Conservation (phyloP, 257 asterid genomes). For the Leptodermis oblonga region DNA sequence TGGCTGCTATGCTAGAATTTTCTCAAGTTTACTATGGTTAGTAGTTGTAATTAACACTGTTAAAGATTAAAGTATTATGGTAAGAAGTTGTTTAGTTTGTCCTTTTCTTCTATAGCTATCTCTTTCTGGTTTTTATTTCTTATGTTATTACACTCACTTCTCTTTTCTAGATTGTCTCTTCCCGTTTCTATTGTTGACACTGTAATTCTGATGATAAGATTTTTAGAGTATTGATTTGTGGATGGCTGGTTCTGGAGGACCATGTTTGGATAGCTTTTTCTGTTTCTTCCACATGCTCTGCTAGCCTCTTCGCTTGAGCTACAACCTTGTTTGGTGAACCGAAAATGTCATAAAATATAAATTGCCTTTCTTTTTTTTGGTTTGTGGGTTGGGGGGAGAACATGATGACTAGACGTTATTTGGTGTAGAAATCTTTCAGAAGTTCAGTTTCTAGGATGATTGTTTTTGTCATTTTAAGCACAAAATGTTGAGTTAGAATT, state of each 20-base stretch:
- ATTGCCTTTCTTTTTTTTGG: too few relatives aligned
- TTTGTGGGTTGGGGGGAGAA: too few relatives aligned
- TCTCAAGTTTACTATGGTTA: background rate
- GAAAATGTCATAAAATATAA: too few relatives aligned
- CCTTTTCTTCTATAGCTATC: background rate
- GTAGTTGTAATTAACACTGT: background rate
- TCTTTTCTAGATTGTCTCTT: background rate
- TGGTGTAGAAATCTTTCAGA: background rate
- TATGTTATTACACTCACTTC: background rate
- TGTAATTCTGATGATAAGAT: background rate
- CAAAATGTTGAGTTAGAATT: background rate
- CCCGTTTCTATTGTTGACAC: background rate
- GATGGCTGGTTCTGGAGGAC: background rate
- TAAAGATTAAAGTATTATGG: background rate
- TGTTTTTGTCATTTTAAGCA: background rate
- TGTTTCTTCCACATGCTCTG: too few relatives aligned
- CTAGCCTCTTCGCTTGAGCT: too few relatives aligned
- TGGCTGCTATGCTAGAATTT: background rate
- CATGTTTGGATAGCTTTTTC: too few relatives aligned
- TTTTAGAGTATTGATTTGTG: background rate
- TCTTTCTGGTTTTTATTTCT: background rate
- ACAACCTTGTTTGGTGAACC: too few relatives aligned
- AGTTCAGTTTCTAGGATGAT: background rate
- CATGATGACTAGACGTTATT: background rate
- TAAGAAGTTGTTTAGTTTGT: background rate